Evolutionary conservation across 768 basidiomycete species (phyloP).

Genomic region (Amyloporia xantha): DNA sequence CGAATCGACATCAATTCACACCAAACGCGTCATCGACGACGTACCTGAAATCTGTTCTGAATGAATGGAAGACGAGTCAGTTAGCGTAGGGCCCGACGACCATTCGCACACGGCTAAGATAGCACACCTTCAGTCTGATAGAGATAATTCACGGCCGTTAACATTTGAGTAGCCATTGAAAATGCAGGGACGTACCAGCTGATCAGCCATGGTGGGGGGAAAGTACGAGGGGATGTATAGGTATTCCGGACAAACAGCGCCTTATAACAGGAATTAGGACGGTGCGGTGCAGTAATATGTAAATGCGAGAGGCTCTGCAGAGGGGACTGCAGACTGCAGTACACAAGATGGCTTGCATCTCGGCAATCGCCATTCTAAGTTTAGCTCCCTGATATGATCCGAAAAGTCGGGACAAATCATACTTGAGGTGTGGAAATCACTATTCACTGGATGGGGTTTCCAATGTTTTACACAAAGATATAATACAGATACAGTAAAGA

Average conservation of each 20-base stretch:
- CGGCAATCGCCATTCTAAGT: slow-evolving; percentile 7
- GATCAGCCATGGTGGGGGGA: slow-evolving; percentile 40
- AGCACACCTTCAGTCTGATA: slow-evolving; percentile 51
- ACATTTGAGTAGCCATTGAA: not conserved
- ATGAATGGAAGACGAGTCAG: too few species aligned
- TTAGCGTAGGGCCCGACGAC: too few species aligned
- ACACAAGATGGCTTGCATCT: not conserved
- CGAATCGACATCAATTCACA: slow-evolving; percentile 3
- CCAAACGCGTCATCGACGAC: slow-evolving; percentile 20
- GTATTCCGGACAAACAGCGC: not conserved
- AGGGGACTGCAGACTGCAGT: not conserved
- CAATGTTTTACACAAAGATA: too few species aligned
- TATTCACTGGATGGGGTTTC: too few species aligned
- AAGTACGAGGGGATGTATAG: not conserved
- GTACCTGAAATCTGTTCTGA: slow-evolving; percentile 88
- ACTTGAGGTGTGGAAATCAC: too few species aligned
- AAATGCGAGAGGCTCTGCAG: not conserved
- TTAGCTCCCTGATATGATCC: too few species aligned
- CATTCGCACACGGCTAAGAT: too few species aligned
- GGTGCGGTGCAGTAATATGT: too few species aligned
- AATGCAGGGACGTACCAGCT: slow-evolving; percentile 36
- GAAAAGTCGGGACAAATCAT: too few species aligned
- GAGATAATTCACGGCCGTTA: not conserved
- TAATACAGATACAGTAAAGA: too few species aligned
- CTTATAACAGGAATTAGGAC: not conserved